Evolutionary conservation across 441 rosid genomes (phyloP), one percentile per base, ranked within the genome.

Genomic region (Eutrema salsugineum): DNA sequence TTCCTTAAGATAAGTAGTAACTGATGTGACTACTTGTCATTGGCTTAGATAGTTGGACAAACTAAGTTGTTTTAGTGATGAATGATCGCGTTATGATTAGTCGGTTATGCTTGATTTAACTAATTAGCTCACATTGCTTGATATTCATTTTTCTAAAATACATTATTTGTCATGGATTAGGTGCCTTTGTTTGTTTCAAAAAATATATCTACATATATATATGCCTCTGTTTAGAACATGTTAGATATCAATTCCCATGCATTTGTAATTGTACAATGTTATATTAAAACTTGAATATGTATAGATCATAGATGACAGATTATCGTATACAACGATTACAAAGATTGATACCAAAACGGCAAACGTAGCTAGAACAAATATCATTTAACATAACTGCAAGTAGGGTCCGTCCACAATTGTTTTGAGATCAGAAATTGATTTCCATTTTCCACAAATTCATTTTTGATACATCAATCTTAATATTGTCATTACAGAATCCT

Each of bases 1-100:
- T 65, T 55, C 19, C 22, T 17, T 2, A 40, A 42, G 5, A 67
- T 35, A 67, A 74, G 68, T 67, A 63, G 73, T 66, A 60, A 51
- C 12, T 5, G 36, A 66, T 66, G 17, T 74, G 72, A 59, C 72
- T 22, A 32, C 55, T 39, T 73, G 53, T 47, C 50, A 66, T 57
- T 73, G 71, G 61, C 24, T 44, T 56, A 68, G 36, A 33, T 2
- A 33, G 36, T 20, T 27, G 6, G 39, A 65, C 53, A 72, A 66
- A 57, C 32, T 39, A 47, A 49, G 3, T 11, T 27, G 16, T 24
- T 53, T 47, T 38, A 22, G 7, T 30, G 39, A 40, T 72, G 33
- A 64, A 33, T 36, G 58, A 28, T 38, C 35, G 56, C 33, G 46
- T 71, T 71, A 27, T 62, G 36, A 50, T 30, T 58, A 15, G 32